Conservation (phyloP, 768 basidiomycete genomes). For the Leccinum sublutescens region DNA sequence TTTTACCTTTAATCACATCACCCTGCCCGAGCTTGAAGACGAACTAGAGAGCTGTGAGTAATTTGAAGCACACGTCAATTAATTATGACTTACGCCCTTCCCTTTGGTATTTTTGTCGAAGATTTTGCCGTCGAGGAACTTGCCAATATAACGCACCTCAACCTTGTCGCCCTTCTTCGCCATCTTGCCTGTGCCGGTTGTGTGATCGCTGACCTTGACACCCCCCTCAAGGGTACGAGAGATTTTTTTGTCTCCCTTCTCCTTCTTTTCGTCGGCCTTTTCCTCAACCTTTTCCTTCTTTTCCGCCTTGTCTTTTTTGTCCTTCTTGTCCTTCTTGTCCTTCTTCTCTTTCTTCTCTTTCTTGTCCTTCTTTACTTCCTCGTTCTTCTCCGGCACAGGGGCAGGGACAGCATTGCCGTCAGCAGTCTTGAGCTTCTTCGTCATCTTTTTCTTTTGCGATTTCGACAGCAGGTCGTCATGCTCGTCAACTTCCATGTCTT, state of each 20-base stretch:
- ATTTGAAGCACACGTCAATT: constrained; percentile 7
- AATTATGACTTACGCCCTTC: constrained; percentile 61
- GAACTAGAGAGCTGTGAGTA: constrained; percentile 46
- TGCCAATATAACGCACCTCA: constrained; percentile 91
- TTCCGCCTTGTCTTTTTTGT: constrained; percentile 34
- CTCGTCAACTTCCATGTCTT: constrained; percentile 44
- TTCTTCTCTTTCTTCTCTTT: constrained; percentile 50
- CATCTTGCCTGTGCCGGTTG: constrained; percentile 76
- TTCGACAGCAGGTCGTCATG: constrained; percentile 43
- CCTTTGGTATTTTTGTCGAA: constrained; percentile 86
- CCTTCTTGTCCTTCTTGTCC: constrained; percentile 46
- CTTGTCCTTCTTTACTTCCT: constrained; percentile 32
- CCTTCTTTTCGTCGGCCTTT: constrained; percentile 30
- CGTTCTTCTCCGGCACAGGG: constrained; percentile 22
- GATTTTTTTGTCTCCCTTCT: constrained; percentile 24
- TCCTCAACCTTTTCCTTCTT: constrained; percentile 36
- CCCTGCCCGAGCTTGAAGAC: constrained; percentile 78
- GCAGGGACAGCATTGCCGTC: constrained; percentile 43
- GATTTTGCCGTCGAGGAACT: constrained; percentile 68
- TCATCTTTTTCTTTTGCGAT: constrained; percentile 56
- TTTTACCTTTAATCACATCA: constrained; percentile 86
- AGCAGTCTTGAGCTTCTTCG: constrained; percentile 73
- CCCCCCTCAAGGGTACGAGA: constrained; percentile 58
- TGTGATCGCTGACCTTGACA: constrained; percentile 73
- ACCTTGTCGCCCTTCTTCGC: constrained; percentile 86